Conservation (phyloP, 495 filamentous ascomycete species). For the Halenospora varia region DNA sequence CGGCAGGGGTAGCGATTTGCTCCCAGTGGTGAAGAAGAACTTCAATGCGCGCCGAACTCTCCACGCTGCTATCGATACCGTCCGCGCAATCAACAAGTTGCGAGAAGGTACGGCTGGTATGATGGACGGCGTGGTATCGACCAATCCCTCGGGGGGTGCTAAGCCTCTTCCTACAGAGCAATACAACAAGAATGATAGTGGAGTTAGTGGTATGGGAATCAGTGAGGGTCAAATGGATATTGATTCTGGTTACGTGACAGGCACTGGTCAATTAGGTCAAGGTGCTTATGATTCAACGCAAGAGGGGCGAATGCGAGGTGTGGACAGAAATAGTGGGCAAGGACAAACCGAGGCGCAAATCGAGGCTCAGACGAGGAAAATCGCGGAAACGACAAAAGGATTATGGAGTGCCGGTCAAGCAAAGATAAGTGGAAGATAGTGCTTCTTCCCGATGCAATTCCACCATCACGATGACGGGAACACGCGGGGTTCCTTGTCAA, state of each 20-base stretch:
- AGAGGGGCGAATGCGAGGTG: constrained; percentile 12
- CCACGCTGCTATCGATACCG: constrained; percentile 95
- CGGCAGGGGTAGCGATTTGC: constrained; percentile 63
- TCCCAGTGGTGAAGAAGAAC: constrained; percentile 96
- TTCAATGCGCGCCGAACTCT: constrained; percentile 94
- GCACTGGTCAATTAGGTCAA: background rate
- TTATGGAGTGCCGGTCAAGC: constrained; percentile 19
- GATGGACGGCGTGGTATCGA: constrained; percentile 25
- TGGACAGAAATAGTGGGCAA: constrained; percentile 19
- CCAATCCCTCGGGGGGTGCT: constrained; percentile 19
- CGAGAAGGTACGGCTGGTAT: constrained; percentile 66
- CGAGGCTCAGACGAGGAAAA: constrained; percentile 23
- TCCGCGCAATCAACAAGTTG: constrained; percentile 96
- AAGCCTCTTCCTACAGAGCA: constrained; percentile 10
- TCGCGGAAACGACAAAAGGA: constrained; percentile 24
- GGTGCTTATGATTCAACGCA: background rate
- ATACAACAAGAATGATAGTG: constrained; percentile 10
- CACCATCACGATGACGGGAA: too few relatives aligned
- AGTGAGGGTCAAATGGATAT: constrained; percentile 12
- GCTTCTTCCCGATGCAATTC: too few relatives aligned
- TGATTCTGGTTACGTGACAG: constrained; percentile 18
- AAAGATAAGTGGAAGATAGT: constrained; percentile 18
- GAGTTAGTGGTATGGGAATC: constrained; percentile 9
- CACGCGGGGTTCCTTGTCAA: too few relatives aligned
- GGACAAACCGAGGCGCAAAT: constrained; percentile 26